Base-by-base conservation (phyloP, 148 eudicot species). In the Pharnaceum exiguum region DNA sequence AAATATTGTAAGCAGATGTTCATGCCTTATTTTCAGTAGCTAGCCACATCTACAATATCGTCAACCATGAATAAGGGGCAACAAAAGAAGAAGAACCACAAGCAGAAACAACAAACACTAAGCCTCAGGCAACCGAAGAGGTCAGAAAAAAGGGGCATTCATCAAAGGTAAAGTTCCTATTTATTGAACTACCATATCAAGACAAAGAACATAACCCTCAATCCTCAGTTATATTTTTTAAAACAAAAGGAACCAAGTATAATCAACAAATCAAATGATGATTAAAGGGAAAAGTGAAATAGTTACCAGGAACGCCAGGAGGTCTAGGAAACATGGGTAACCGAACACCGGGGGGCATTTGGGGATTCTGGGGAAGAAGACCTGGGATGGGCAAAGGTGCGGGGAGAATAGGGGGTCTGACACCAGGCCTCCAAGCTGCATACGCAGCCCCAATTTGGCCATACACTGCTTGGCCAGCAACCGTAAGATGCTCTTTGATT, bases 401-500 rank as follows among this genome's bases (percentile, higher is more conserved):
- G 18, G 95, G 83, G 54, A 87, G 69, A 62, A 78, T 43, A 36
- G 94, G 88, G 25, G 89, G 71, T 29, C 84, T 57, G 71, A 83
- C 58, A 79, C 78, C 69, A 59, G 60, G 74, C 65, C 79, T 73
- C 77, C 73, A 65, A 27, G 73, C 81, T 25, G 75, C 74, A 72
- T 71, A 93, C 23, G 77, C 68, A 54, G 78, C 78, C 60, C 90
- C 93, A 19, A 81, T 79, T 67, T 81, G 84, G 59, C 74, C 82
- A 68, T 44, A 80, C n/a, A 74, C 82, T 33, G 87, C 57, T 69
- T 82, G 88, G 39, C 94, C 90, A 32, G 59, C n/a, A n/a, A n/a
- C n/a, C n/a, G n/a, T 31, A 23, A 88, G 86, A 74, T 93, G 96
- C 59, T 88, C 96, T 79, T 85, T 93, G 51, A 93, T 78, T 79